Base-by-base conservation (phyloP, 2,329 filamentous ascomycete species). In the Cyphellophora attinorum region DNA sequence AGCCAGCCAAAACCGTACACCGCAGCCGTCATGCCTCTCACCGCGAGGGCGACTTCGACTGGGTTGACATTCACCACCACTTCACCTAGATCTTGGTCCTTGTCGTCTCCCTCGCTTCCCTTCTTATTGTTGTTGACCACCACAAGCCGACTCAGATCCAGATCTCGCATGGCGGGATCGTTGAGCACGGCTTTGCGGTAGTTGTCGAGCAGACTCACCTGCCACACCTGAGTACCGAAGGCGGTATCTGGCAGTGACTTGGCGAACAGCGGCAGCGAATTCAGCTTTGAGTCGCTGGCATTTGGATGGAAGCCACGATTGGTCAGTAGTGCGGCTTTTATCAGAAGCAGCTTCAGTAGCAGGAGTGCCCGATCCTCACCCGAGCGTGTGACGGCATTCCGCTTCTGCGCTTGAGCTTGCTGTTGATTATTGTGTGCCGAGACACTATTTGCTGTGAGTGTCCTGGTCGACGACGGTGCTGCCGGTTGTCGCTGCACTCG, bases 131-230 rank as follows among this genome's bases (percentile, higher is more conserved):
- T 25, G 21, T 8, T n/a, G 8, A 25, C 8, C 21, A 54, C 51
- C 18, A 56, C 58, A 12, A 52, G 50, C n/a, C 52, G 51, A 6
- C 55, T 51, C 3, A 52, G 44, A 4, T 53, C 54, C 11, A 56
- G 45, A 17, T 46, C 53, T 21, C 72, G 66, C 53, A 89, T 79
- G 0, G 74, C 72, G 1, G 79, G 70, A 53, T 95, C 86, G 14
- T 71, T 72, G 1, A 81, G 65, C 3, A 95, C 79, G 0, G 93
- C 68, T 40, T 80, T 82, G 56, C 85, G 85, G 65, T 93, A 95
- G 49, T 74, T 78, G 34, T 81, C 76, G 14, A 94, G 66, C 5
- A 94, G 66, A 4, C 76, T 69, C 4, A 74, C 68, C 48, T 94
- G 84, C 58, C 74, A 77, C 0, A 79, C 66, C 0, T 79, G 59